phyloP scores from a whole-genome alignment of 2,329 filamentous ascomycete genomes.

The Xylaria sp. region DNA sequence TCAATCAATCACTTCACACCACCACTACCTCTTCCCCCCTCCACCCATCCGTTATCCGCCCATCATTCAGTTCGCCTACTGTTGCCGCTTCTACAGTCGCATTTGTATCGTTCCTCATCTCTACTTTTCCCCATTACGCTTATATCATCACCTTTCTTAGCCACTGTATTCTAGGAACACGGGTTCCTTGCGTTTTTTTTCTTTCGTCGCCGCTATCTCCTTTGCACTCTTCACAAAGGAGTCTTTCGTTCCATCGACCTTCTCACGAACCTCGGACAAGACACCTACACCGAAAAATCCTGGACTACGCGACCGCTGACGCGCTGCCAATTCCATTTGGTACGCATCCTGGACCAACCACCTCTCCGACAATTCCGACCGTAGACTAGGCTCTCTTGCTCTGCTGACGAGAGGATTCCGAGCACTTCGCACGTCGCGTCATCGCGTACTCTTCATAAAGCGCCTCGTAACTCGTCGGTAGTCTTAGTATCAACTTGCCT shows the following conservation, averaged over 20 bases:
- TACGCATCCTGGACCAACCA: conserved; percentile 35
- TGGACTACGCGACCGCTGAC: conserved; percentile 38
- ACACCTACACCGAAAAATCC: conserved; percentile 12
- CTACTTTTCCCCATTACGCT: conserved; percentile 32
- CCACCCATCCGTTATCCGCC: conserved; percentile 27
- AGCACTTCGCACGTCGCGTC: conserved; percentile 15
- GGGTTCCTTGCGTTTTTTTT: conserved; percentile 39
- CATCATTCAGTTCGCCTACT: conserved; percentile 16
- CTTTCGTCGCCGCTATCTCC: conserved; percentile 33
- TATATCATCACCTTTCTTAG: conserved; percentile 35
- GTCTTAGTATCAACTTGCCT: conserved; percentile 18
- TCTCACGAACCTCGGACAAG: conserved; percentile 6
- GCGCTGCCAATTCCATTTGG: conserved; percentile 37
- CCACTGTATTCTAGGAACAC: conserved; percentile 37
- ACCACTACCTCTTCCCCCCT: conserved; percentile 12
- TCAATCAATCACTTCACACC: conserved; percentile 37
- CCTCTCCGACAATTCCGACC: conserved; percentile 35
- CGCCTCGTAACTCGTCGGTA: conserved; percentile 17
- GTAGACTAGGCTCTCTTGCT: conserved; percentile 23
- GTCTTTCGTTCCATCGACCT: conserved; percentile 11
- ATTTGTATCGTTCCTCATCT: conserved; percentile 25
- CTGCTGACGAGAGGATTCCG: conserved; percentile 21
- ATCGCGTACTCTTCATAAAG: conserved; percentile 23
- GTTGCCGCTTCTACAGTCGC: conserved; percentile 33
- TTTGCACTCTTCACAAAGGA: conserved; percentile 32